Evolutionary conservation across 140 eudicot genomes (phyloP), one percentile per base, ranked within the genome.

Genomic region (Ambrosia hybrid): DNA sequence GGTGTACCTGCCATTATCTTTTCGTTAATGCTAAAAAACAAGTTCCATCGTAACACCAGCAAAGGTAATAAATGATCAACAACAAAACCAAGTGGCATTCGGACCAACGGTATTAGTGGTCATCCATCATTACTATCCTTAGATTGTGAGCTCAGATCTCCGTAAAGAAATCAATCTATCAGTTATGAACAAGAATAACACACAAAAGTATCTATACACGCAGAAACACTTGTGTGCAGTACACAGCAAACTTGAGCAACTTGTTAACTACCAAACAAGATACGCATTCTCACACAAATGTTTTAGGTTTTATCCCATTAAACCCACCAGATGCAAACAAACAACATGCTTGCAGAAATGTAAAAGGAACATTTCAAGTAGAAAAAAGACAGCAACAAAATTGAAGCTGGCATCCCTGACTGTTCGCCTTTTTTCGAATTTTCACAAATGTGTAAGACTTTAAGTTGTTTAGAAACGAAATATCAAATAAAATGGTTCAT

Each of bases 1-100:
- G 2, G 89, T 88, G 72, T 93, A 93, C 89, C 98, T 93, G 78
- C 65, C 81, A 79, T 76, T 36, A 57, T 11, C n/a, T 68, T 64
- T 62, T 15, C 51, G 34, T 70, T 73, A 78, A 51, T 12, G 58
- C 67, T 30, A 51, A 57, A 37, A 67, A 57, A 26, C 30, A 60
- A 66, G 55, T 16, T 72, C 11, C 14, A 33, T 13, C 3, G 5
- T 37, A 51, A 41, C 43, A 73, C 10, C 11, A 17, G 11, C 56
- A 52, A 73, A 60, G 70, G 17, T 14, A 30, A 11, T 11, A 10
- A 49, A 72, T 45, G 16, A 30, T 46, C 76, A 59, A 12, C 1
- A 51, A 51, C 3, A 51, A 34, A 14, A 26, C 62, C 4, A 17
- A 51, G 57, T 17, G 38, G 17, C 16, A 17, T 45, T 66, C 2